Percentiles rank a stretch among this genome's conserved stretches.
Evolutionary conservation across 2,329 filamentous ascomycete species (phyloP).

Genomic region (Sporothrix brasiliensis): DNA sequence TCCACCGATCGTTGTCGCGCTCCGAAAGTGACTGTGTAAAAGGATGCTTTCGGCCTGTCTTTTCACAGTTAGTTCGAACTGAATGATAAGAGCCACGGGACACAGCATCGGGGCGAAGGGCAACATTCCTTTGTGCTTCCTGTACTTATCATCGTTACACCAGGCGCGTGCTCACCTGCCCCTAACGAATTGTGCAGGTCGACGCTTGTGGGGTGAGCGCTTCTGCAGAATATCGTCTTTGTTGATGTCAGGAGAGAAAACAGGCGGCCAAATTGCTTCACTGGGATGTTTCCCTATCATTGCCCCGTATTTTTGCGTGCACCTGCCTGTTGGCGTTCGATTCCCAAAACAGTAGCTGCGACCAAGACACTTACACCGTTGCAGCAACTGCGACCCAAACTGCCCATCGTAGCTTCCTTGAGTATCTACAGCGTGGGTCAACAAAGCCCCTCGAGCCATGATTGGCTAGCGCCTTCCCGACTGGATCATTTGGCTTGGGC

Average conservation of each 20-base stretch:
- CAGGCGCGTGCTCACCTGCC: background rate
- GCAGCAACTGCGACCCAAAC: constrained; percentile 5
- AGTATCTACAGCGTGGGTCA: background rate
- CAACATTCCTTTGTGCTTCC: background rate
- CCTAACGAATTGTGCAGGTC: background rate
- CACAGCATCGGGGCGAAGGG: background rate
- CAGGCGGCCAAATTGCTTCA: background rate
- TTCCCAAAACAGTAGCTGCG: constrained; percentile 9
- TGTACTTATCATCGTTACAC: background rate
- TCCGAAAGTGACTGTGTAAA: background rate
- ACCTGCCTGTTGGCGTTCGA: background rate
- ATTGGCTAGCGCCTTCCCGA: constrained; percentile 8
- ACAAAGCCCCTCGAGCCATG: constrained; percentile 5
- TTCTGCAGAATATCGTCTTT: background rate
- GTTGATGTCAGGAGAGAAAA: background rate
- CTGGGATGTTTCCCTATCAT: background rate
- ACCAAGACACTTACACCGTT: constrained; percentile 12
- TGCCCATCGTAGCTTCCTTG: constrained; percentile 10
- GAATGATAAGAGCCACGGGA: background rate
- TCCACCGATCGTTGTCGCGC: background rate
- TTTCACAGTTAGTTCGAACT: background rate
- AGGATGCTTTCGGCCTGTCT: background rate
- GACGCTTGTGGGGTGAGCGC: background rate
- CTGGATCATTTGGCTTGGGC: background rate
- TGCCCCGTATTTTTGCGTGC: background rate